Conservation (phyloP, 2,329 filamentous ascomycete genomes). For the Fusarium anguioides region DNA sequence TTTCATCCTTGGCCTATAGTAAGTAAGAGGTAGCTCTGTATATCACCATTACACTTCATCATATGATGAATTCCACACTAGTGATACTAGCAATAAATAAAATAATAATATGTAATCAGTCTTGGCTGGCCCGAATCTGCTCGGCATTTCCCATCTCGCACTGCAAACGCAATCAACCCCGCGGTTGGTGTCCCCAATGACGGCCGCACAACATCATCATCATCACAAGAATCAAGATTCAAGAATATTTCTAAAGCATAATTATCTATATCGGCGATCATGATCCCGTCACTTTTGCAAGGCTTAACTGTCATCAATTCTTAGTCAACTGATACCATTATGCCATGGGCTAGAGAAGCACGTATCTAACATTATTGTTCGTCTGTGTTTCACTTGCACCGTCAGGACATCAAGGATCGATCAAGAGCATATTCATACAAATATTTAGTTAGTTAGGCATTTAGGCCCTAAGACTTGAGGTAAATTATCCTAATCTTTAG, state of each 20-base stretch:
- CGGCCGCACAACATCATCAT: constrained; percentile 32
- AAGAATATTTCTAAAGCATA: constrained; percentile 1
- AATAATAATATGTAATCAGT: constrained; percentile 9
- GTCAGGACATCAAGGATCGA: no score
- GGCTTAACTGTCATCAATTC: not conserved
- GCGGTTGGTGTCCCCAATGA: constrained; percentile 13
- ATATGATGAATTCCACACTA: not conserved
- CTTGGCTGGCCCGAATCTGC: not conserved
- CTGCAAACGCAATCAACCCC: constrained; percentile 1
- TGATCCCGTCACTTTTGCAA: not conserved
- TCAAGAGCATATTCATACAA: no score
- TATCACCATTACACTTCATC: not conserved
- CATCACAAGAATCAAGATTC: constrained; percentile 20
- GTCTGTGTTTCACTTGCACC: not conserved
- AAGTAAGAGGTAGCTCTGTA: not conserved
- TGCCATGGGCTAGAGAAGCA: not conserved
- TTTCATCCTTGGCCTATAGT: not conserved
- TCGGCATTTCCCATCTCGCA: constrained; percentile 4
- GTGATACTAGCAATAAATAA: not conserved
- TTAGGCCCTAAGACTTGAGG: no score
- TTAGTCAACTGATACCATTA: not conserved
- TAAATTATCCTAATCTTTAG: no score
- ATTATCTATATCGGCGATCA: not conserved
- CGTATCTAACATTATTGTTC: not conserved
- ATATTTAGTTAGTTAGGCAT: no score